These are phyloP conservation scores for Sugiyamaella lignohabitans DNA, from an alignment of 805 yeast genomes.

Conservation along the genomic window DNA sequence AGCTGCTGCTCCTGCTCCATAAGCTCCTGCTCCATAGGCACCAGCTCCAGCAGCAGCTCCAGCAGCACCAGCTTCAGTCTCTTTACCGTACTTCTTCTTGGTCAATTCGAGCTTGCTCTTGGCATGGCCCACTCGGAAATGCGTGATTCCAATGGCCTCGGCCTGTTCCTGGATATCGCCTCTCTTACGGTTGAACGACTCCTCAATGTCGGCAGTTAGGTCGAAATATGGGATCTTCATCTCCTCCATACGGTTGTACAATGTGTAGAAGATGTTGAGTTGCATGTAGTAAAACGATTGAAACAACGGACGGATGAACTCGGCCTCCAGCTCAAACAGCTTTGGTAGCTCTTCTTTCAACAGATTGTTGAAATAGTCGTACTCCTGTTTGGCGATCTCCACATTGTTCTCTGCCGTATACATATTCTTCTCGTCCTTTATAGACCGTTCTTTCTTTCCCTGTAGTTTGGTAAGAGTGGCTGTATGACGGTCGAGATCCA, in stretches of 20 bases:
- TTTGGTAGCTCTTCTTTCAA: slow-evolving; percentile 85
- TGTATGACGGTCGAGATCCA: slow-evolving; percentile 85
- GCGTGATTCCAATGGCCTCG: slow-evolving; percentile 84
- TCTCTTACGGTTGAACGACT: slow-evolving; percentile 70
- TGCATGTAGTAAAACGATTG: slow-evolving; percentile 97
- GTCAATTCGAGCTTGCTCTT: slow-evolving; percentile 78
- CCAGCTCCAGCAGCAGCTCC: slow-evolving; percentile 27
- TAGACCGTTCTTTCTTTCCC: slow-evolving; percentile 72
- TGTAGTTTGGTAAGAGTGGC: slow-evolving; percentile 65
- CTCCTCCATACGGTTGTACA: slow-evolving; percentile 87
- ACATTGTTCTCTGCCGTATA: slow-evolving; percentile 86
- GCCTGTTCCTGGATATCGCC: slow-evolving; percentile 88
- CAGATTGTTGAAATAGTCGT: slow-evolving; percentile 92
- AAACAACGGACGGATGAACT: slow-evolving; percentile 88
- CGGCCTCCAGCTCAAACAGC: slow-evolving; percentile 80
- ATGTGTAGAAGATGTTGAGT: slow-evolving; percentile 89
- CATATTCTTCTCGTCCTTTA: slow-evolving; percentile 86
- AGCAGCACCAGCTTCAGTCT: slow-evolving; percentile 35
- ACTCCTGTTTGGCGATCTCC: slow-evolving; percentile 89
- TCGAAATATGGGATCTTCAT: slow-evolving; percentile 97
- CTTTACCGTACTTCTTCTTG: slow-evolving; percentile 51
- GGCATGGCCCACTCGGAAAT: slow-evolving; percentile 85
- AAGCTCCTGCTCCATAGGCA: slow-evolving; percentile 29
- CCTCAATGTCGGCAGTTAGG: slow-evolving; percentile 72
- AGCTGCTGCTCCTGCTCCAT: slow-evolving; percentile 27